These are phyloP conservation scores for Hanseniaspora sp. DNA, from an alignment of 1,139 yeast species.

Conservation along the genomic window DNA sequence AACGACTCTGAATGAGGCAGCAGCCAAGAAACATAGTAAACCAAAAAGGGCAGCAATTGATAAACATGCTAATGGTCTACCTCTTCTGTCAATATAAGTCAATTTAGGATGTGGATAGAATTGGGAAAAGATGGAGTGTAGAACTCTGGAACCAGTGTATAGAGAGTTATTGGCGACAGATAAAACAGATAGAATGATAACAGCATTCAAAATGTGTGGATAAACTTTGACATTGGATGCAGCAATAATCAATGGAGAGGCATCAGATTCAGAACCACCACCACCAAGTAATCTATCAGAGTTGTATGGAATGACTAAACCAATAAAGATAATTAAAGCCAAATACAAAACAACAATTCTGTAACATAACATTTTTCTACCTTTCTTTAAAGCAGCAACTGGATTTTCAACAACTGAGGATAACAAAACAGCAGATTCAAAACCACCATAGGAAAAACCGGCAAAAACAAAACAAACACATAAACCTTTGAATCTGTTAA, in stretches of 20 bases:
- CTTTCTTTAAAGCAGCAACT: conserved; percentile 48
- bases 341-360: conserved; percentile 53
- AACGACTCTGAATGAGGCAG: conserved; percentile 48
- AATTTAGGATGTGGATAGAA: conserved; percentile 33
- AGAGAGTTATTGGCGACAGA: conserved; percentile 71
- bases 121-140: conserved; percentile 74
- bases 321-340: conserved; percentile 47
- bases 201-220: conserved; percentile 63
- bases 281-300: conserved; percentile 39
- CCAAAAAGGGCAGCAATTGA: conserved; percentile 39
- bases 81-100: conserved; percentile 43
- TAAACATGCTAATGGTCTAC: conserved; percentile 50
- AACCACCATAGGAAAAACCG: conserved; percentile 78
- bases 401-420: conserved; percentile 86
- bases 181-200: conserved; percentile 55
- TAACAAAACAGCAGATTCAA: conserved; percentile 74
- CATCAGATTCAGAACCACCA: conserved; percentile 35
- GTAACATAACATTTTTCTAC: conserved; percentile 35
- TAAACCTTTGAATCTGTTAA: conserved; percentile 56
- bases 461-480: conserved; percentile 74
- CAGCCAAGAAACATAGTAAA: conserved; percentile 40
- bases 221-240: conserved; percentile 45
- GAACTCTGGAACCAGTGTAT: conserved; percentile 69
- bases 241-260: conserved; percentile 67
- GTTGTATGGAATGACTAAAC: conserved; percentile 52